Percentiles rank a stretch among this genome's conserved stretches.
Conservation (phyloP, 129 eudicot genomes). For the Mikania micrantha region DNA sequence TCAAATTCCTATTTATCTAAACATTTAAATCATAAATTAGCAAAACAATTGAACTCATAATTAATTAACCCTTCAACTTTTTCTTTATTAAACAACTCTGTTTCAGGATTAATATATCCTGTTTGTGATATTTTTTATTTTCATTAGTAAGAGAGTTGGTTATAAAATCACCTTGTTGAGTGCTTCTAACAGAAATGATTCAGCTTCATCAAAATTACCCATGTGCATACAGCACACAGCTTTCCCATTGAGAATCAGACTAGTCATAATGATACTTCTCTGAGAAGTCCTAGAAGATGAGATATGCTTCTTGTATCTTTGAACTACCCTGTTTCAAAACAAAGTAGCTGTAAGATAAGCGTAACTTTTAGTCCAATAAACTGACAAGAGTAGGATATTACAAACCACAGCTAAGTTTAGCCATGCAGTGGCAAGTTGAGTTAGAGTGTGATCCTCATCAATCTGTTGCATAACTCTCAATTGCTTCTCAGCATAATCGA, state of each 20-base stretch:
- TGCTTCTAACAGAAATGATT: constrained; percentile 82
- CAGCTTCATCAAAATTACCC: constrained; percentile 96
- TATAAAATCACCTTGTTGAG: constrained; percentile 63
- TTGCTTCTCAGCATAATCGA: constrained; percentile 96
- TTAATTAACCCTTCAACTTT: too few species aligned
- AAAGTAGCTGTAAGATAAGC: not conserved
- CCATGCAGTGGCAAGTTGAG: constrained; percentile 99
- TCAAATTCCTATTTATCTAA: too few species aligned
- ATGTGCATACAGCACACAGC: constrained; percentile 99
- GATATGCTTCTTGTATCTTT: constrained; percentile 97
- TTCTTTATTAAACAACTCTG: too few species aligned
- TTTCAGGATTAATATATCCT: too few species aligned
- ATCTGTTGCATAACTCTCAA: constrained; percentile 86
- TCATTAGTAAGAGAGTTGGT: not conserved
- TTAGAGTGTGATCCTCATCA: constrained; percentile 95
- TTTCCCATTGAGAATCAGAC: constrained; percentile 82
- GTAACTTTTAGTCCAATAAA: constrained; percentile 1
- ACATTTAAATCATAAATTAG: too few species aligned
- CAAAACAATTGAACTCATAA: too few species aligned
- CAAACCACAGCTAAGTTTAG: constrained; percentile 84
- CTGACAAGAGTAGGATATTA: not conserved
- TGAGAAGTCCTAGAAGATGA: constrained; percentile 93
- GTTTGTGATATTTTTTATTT: too few species aligned
- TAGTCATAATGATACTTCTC: constrained; percentile 83
- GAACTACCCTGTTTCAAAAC: constrained; percentile 77